Conservation (phyloP, 2,329 filamentous ascomycete species). For the Juglanconis sp. region DNA sequence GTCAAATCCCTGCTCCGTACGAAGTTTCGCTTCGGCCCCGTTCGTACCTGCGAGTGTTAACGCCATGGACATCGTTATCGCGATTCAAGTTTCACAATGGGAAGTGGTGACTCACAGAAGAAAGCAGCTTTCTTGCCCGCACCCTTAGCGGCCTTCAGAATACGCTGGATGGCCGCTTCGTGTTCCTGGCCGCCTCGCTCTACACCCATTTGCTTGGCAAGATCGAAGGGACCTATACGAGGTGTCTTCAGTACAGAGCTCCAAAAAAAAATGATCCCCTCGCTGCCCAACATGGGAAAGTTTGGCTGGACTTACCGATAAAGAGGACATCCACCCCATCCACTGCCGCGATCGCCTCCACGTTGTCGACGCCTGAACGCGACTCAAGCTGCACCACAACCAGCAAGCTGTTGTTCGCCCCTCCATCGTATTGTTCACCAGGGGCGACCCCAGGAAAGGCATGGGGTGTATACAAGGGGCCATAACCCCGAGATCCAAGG, state of each 20-base stretch:
- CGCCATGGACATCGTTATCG: not conserved
- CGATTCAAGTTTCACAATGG: not conserved
- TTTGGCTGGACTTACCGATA: constrained; percentile 25
- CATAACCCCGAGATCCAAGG: constrained; percentile 24
- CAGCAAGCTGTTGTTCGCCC: constrained; percentile 29
- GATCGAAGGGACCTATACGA: constrained; percentile 23
- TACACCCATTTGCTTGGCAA: constrained; percentile 36
- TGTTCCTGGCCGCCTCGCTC: constrained; percentile 33
- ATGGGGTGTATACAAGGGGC: constrained; percentile 32
- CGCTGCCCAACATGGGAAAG: too few species aligned
- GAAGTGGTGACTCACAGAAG: constrained; percentile 31
- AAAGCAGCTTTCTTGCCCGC: constrained; percentile 38
- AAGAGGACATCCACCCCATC: constrained; percentile 38
- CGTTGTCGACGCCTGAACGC: constrained; percentile 35
- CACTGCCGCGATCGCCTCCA: constrained; percentile 40
- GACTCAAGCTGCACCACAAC: constrained; percentile 41
- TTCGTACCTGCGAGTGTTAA: constrained; percentile 25
- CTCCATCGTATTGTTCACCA: constrained; percentile 29
- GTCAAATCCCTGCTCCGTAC: constrained; percentile 35
- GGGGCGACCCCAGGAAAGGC: constrained; percentile 24
- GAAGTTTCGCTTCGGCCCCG: constrained; percentile 31
- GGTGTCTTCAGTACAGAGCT: too few species aligned
- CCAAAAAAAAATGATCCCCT: too few species aligned
- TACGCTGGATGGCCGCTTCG: constrained; percentile 35
- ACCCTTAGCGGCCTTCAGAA: constrained; percentile 30